Conservation (phyloP, 768 basidiomycete genomes). For the Royoungia palumana region DNA sequence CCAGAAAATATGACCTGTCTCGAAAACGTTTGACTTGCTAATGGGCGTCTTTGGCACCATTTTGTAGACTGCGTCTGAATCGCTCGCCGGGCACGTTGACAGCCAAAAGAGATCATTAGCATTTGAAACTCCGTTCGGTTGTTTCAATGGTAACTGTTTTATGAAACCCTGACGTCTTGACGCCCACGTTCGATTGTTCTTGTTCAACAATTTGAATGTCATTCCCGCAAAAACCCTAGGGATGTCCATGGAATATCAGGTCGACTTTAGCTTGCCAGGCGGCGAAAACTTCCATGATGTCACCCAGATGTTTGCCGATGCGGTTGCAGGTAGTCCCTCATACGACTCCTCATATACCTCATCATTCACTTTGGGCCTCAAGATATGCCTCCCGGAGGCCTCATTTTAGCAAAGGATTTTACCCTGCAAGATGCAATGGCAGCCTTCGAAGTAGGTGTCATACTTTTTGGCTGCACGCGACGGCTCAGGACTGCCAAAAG, state of each 20-base stretch:
- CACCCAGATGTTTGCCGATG: constrained; percentile 55
- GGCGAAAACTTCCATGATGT: constrained; percentile 63
- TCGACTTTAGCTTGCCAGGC: constrained; percentile 43
- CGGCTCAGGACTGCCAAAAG: constrained; percentile 44
- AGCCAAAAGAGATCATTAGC: constrained; percentile 15
- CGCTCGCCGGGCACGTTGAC: neutral
- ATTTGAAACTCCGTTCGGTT: constrained; percentile 30
- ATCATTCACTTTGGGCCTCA: constrained; percentile 17
- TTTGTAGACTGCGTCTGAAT: neutral
- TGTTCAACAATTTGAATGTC: constrained; percentile 1
- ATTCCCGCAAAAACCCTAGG: constrained; percentile 4
- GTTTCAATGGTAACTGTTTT: constrained; percentile 2
- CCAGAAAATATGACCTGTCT: constrained; percentile 73
- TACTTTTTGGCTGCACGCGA: constrained; percentile 2
- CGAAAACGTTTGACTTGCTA: constrained; percentile 5
- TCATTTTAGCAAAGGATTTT: constrained; percentile 68
- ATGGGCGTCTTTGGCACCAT: constrained; percentile 5
- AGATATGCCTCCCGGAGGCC: constrained; percentile 63
- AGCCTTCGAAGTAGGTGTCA: constrained; percentile 69
- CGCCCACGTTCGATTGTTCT: neutral
- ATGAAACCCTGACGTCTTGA: constrained; percentile 7
- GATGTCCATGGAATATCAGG: constrained; percentile 17
- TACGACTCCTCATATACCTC: neutral
- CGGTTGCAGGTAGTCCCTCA: constrained; percentile 50
- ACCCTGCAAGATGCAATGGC: constrained; percentile 90